A percentile compares a stretch with the other conserved stretches of the same genome.
These are phyloP conservation scores for Candida pseudofarinosa DNA, from an alignment of 805 yeast species.

Conservation along the genomic window DNA sequence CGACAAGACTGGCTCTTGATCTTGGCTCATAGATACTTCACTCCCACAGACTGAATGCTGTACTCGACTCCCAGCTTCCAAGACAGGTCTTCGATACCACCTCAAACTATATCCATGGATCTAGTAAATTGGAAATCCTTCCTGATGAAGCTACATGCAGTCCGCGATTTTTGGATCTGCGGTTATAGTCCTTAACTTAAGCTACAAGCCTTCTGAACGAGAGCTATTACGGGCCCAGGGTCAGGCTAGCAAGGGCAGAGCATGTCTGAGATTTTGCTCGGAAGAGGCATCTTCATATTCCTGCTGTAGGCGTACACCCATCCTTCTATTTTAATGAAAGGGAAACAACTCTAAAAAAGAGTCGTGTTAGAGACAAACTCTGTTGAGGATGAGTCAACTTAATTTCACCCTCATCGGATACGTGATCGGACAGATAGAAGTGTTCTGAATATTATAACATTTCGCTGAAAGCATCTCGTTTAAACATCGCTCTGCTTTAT, in stretches of 20 bases:
- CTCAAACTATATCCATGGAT: not conserved
- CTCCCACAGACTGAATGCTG: not conserved
- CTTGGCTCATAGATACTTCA: constrained; percentile 3
- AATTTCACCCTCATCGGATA: not conserved
- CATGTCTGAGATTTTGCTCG: no score
- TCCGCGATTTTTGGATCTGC: no score
- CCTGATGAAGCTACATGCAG: not conserved
- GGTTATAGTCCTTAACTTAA: no score
- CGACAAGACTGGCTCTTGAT: not conserved
- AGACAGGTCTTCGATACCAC: not conserved
- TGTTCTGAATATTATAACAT: not conserved
- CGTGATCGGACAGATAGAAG: not conserved
- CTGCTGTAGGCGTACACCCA: no score
- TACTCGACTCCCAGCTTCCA: not conserved
- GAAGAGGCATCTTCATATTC: no score
- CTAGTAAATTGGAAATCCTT: not conserved
- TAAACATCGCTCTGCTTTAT: not conserved
- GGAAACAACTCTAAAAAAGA: no score
- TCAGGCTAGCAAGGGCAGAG: no score
- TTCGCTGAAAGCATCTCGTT: not conserved
- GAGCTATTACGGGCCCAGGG: no score
- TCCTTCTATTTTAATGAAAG: no score
- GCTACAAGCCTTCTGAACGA: no score
- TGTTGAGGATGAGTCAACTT: constrained; percentile 2
- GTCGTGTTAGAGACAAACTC: no score